phyloP scores from a whole-genome alignment of 2,329 filamentous ascomycete species.

The Colletotrichum graminicola region DNA sequence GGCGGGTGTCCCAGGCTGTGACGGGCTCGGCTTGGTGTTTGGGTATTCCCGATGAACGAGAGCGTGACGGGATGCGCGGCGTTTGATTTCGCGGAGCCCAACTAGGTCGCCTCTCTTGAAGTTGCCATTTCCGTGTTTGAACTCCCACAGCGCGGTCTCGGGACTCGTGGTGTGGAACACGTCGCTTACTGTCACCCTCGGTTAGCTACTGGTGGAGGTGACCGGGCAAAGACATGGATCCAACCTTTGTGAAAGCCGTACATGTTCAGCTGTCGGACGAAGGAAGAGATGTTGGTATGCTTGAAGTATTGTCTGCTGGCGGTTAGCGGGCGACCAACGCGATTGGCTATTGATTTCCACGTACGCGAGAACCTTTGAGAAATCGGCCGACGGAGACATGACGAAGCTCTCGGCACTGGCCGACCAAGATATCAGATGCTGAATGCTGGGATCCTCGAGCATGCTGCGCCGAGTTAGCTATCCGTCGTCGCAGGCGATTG shows the following conservation, averaged over 20 bases:
- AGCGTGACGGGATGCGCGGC: constrained; percentile 91
- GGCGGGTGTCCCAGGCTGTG: constrained; percentile 86
- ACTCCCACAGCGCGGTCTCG: constrained; percentile 96
- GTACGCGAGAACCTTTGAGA: constrained; percentile 97
- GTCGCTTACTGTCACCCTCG: constrained; percentile 80
- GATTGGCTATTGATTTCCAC: constrained; percentile 53
- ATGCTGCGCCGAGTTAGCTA: constrained; percentile 71
- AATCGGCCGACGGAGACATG: constrained; percentile 97
- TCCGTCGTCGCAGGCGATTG: constrained; percentile 2
- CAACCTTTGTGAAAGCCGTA: constrained; percentile 99
- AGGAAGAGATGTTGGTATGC: constrained; percentile 98
- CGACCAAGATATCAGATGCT: constrained; percentile 97
- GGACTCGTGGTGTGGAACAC: constrained; percentile 96
- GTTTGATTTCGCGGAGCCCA: constrained; percentile 93
- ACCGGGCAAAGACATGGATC: constrained; percentile 37
- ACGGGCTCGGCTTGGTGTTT: constrained; percentile 78
- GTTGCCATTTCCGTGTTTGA: constrained; percentile 96
- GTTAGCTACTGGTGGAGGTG: constrained; percentile 17
- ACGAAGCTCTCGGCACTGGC: constrained; percentile 95
- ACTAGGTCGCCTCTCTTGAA: constrained; percentile 96
- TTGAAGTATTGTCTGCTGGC: constrained; percentile 92
- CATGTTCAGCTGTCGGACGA: constrained; percentile 98
- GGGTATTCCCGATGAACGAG: constrained; percentile 94
- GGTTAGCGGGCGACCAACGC: not conserved
- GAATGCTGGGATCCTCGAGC: constrained; percentile 93